Evolutionary conservation across 164 flowering plant species (phyloP).

Genomic region (Malania oleifera): DNA sequence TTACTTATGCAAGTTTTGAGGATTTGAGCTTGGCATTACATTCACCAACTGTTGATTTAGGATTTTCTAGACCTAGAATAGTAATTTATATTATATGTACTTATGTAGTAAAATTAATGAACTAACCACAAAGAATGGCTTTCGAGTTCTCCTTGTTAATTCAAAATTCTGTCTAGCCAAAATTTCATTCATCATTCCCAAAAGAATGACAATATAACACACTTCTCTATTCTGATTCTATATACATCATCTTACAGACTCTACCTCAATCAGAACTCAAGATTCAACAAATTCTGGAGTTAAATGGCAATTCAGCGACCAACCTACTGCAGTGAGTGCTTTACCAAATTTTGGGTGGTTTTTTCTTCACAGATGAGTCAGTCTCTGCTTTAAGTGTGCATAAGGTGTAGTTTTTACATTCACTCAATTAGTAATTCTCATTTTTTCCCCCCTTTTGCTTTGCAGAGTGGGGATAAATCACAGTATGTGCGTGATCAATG

Average conservation of each 20-base stretch:
- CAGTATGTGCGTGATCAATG: conserved; percentile 21
- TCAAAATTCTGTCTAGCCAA: no score
- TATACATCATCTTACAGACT: conserved; percentile 25
- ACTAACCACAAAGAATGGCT: no score
- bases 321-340: conserved; percentile 32
- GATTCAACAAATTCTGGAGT: conserved; percentile 21
- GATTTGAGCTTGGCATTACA: background rate
- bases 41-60: no score
- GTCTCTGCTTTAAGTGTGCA: background rate
- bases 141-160: no score
- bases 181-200: background rate
- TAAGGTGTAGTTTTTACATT: background rate
- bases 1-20: background rate
- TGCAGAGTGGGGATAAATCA: conserved; percentile 34
- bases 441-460: background rate
- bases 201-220: background rate
- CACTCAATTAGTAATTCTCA: background rate
- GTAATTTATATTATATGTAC: background rate
- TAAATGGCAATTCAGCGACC: conserved; percentile 51
- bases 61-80: background rate
- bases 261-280: conserved; percentile 20
- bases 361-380: background rate
- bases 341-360: conserved; percentile 9
- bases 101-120: no score
- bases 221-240: background rate